Base-by-base conservation (phyloP, 345 rosid genomes). In the Litchi chinensis region DNA sequence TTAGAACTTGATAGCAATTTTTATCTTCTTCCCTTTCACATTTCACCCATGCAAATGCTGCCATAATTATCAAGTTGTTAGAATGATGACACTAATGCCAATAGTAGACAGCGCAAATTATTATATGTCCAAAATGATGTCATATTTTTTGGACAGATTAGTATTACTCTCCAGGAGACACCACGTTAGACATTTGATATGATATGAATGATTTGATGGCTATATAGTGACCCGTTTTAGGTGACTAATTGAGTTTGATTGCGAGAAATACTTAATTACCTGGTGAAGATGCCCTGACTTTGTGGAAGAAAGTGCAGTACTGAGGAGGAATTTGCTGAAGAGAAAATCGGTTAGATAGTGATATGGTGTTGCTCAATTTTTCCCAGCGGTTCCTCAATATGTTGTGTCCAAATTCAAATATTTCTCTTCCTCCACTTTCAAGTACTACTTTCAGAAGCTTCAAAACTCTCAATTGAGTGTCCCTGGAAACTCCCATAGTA, bases 21-120 rank as follows among this genome's bases (percentile, higher is more conserved):
- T 11, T 76, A 16, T 91, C 93, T 77, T 87, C 87, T 79, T 75
- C 79, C 78, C 82, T 81, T 79, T 88, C 93, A 74, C 97, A 93
- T 79, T 82, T 92, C 78, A 90, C 5, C 95, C 95, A 91, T 5
- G 87, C 95, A 75, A 88, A 94, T 79, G 95, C 95, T 92, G 87
- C 75, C 8, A 56, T 0, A 76, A 64, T 3, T 28, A 50, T 37
- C 16, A n/a, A 73, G 28, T 13, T 50, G 21, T 65, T 15, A 10
- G 5, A 63, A 39, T 67, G 39, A 68, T 41, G 0, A 13, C 19
- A 50, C 4, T 50, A 13, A 48, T 28, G 11, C 44, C 26, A 59
- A 59, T 59, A 18, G 2, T 21, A 59, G 37, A 32, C 37, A 32
- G 4, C 37, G 2, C 37, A 32, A 32, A 32, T 32, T 32, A 32